phyloP scores from a whole-genome alignment of 2,329 filamentous ascomycete genomes.

The Beauveria brongniartii region DNA sequence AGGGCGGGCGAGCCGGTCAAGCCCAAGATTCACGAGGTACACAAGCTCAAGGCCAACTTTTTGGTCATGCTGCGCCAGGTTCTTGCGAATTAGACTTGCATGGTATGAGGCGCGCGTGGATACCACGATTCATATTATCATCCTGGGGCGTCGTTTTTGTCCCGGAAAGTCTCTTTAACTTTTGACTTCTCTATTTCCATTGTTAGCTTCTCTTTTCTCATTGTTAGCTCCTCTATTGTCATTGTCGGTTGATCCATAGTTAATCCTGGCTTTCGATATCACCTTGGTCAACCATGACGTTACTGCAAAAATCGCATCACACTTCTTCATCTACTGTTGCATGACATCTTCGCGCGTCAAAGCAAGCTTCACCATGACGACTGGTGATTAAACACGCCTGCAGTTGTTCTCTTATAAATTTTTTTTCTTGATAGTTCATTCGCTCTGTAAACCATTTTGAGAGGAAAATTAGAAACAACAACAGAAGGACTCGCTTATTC shows the following conservation, averaged over 20 bases:
- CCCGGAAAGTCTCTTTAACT: not conserved
- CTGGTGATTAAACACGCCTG: no score
- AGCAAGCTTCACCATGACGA: no score
- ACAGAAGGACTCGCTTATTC: not conserved
- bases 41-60: conserved; percentile 74
- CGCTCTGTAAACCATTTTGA: not conserved
- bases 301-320: not conserved
- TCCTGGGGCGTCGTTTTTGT: not conserved
- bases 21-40: conserved; percentile 68
- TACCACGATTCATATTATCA: not conserved
- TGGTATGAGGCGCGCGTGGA: not conserved
- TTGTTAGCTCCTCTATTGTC: not conserved
- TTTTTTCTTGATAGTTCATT: conserved; percentile 4
- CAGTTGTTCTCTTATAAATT: not conserved
- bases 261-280: not conserved
- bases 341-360: not conserved
- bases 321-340: not conserved
- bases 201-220: not conserved
- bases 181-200: not conserved
- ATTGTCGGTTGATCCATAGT: not conserved
- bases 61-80: conserved; percentile 74
- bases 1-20: conserved; percentile 79
- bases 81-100: conserved; percentile 54
- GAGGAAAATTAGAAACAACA: not conserved
- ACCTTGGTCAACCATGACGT: not conserved